A percentile compares a stretch with the other conserved stretches of the same genome.
These are phyloP conservation scores for Curvularia verruculosa DNA, from an alignment of 2,329 filamentous ascomycete genomes.

Conservation along the genomic window DNA sequence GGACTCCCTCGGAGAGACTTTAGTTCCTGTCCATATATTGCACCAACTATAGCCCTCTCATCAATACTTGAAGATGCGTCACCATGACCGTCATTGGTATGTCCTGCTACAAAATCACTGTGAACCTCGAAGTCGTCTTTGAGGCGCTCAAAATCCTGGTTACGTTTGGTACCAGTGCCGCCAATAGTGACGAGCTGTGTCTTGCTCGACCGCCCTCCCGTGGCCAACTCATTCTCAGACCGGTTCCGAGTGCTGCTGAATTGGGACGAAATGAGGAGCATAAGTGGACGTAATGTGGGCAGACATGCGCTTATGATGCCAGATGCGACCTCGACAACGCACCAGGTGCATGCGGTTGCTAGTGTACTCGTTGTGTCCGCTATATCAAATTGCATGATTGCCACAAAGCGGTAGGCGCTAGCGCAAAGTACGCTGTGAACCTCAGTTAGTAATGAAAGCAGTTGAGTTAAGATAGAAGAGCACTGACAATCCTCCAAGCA, in stretches of 20 bases:
- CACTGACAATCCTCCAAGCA: constrained; percentile 54
- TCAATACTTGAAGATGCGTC: background rate
- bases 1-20: background rate
- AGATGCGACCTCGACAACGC: constrained; percentile 20
- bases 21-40: background rate
- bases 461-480: background rate
- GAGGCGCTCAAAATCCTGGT: constrained; percentile 11
- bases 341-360: constrained; percentile 22
- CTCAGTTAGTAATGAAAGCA: constrained; percentile 6
- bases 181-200: constrained; percentile 16
- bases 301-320: constrained; percentile 25
- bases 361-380: constrained; percentile 18
- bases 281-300: constrained; percentile 20
- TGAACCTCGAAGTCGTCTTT: constrained; percentile 2
- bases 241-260: constrained; percentile 13
- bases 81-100: background rate
- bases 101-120: background rate
- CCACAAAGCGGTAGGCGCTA: constrained; percentile 23
- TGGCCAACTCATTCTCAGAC: background rate
- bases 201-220: background rate
- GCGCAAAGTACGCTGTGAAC: constrained; percentile 23
- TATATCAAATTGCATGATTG: constrained; percentile 20
- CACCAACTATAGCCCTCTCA: background rate
- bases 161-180: constrained; percentile 7
- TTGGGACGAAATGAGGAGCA: constrained; percentile 18